Base-by-base conservation (phyloP, 225 moss, liverwort and hornwort genomes). In the Polytrichum formosum region DNA sequence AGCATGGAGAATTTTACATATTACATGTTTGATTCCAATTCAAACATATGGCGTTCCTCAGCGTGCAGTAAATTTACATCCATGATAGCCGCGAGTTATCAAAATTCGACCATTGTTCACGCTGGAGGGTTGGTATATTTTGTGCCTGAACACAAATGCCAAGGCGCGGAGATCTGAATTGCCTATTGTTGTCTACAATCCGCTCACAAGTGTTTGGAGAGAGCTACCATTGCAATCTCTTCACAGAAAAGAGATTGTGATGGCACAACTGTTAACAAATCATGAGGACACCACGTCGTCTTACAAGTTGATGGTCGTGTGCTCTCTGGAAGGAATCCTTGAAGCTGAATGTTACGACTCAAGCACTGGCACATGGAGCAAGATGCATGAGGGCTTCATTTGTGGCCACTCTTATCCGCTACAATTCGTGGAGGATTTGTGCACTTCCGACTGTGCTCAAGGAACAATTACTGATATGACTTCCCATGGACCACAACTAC, bases 341-440 rank as follows among this genome's bases (percentile, higher is more conserved):
- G 27, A 63, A 28, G 63, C 63, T 2, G 27, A 63, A 63, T 63
- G 63, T 18, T 63, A 63, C 16, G 26, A 25, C 27, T 63, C 27
- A 63, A 63, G 63, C 63, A 63, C 26, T 63, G 27, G 63, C 8
- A 63, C 23, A 26, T 63, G 63, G 63, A 63, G 27, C 26, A 63
- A 63, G 10, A 63, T 63, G 16, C 27, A 63, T 28, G 63, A 21
- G 0, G 27, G 63, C 63, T 25, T 26, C 23, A 26, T 63, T 25
- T 63, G 23, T 63, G 63, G 27, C 28, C 4, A 1, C 13, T 9
- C 18, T 37, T 10, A 13, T 63, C 22, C 4, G 4, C 4, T 7
- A 33, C 0, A 37, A 37, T 9, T 10, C 2, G 0, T 37, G 37
- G 9, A 37, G 2, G 2, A 37, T 37, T 37, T 37, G 37, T 37